These are phyloP conservation scores for Tylopilus sp. DNA, from an alignment of 768 basidiomycete species.

Conservation along the genomic window DNA sequence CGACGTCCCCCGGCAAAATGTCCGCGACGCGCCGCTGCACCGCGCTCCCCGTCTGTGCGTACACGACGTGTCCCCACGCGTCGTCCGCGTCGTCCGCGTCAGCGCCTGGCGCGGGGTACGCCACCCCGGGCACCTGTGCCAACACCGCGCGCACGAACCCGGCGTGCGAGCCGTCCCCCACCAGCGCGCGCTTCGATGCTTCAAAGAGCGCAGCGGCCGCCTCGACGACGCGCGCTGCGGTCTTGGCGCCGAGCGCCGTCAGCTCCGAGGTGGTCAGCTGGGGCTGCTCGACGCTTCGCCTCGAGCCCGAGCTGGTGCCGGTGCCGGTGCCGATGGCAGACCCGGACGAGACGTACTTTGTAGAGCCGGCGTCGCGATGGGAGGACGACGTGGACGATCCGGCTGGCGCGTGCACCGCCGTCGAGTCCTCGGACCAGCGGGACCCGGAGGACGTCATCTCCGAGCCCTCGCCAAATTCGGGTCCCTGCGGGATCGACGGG, in stretches of 20 bases:
- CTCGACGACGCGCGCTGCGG: constrained; percentile 73
- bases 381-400: constrained; percentile 15
- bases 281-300: background rate
- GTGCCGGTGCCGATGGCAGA: constrained; percentile 1
- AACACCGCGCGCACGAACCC: constrained; percentile 75
- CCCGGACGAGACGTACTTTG: constrained; percentile 9
- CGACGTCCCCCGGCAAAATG: constrained; percentile 83
- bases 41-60: constrained; percentile 59
- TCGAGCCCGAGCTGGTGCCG: background rate
- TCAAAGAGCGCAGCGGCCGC: constrained; percentile 65
- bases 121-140: constrained; percentile 61
- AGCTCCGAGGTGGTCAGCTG: constrained; percentile 59
- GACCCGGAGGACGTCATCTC: constrained; percentile 50
- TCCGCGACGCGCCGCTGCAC: constrained; percentile 77
- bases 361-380: background rate
- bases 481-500: constrained; percentile 53
- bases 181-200: constrained; percentile 70
- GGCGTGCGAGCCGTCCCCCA: constrained; percentile 81
- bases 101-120: constrained; percentile 31
- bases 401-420: constrained; percentile 31
- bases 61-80: constrained; percentile 70
- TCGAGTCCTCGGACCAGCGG: constrained; percentile 66
- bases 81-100: constrained; percentile 24
- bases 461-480: constrained; percentile 45
- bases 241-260: constrained; percentile 63